These are phyloP conservation scores for Paecilomyces sp. DNA, from an alignment of 2,329 filamentous ascomycete species.

Conservation along the genomic window DNA sequence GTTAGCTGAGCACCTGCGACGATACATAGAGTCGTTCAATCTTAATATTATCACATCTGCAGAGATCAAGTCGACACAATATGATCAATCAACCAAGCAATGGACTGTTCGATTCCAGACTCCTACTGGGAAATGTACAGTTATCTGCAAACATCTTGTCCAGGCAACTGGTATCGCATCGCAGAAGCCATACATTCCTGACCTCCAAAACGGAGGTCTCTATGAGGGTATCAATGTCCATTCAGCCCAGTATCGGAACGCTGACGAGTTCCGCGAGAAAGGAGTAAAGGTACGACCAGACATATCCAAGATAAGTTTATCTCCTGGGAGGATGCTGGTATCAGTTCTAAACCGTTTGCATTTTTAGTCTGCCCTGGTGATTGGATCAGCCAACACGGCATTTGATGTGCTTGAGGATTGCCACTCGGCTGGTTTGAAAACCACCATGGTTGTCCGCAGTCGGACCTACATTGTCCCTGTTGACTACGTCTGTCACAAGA, in stretches of 20 bases:
- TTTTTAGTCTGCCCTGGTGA: constrained; percentile 32
- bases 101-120: constrained; percentile 19
- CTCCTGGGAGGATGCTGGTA: neutral
- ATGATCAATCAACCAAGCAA: constrained; percentile 9
- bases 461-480: constrained; percentile 26
- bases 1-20: neutral
- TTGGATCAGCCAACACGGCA: constrained; percentile 42
- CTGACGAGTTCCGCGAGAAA: neutral
- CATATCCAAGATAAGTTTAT: neutral
- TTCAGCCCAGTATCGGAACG: neutral
- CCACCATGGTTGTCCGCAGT: constrained; percentile 40
- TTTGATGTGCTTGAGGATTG: constrained; percentile 45
- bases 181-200: neutral
- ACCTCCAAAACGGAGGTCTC: neutral
- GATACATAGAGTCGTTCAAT: constrained; percentile 22
- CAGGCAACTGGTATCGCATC: neutral
- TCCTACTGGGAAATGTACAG: neutral
- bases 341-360: neutral
- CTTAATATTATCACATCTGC: constrained; percentile 26
- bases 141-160: neutral
- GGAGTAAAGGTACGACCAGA: neutral
- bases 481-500: constrained; percentile 14
- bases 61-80: constrained; percentile 16
- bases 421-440: constrained; percentile 31
- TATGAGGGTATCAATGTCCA: neutral